These are phyloP conservation scores for Filobasidium floriforme DNA, from an alignment of 768 basidiomycete genomes.

Conservation along the genomic window DNA sequence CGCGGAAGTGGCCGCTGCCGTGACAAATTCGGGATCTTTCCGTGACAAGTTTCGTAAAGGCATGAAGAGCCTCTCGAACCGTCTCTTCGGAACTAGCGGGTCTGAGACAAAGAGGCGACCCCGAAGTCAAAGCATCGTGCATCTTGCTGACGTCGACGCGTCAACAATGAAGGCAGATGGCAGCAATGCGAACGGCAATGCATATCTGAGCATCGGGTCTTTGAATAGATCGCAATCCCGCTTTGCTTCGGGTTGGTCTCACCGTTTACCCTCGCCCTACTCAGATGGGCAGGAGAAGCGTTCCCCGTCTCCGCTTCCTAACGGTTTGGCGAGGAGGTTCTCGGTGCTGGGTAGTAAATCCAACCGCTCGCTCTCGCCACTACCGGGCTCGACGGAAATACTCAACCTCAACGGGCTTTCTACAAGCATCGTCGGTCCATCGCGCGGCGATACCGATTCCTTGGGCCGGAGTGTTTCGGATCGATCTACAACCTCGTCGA, in stretches of 20 bases:
- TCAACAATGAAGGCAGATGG: conserved; percentile 1
- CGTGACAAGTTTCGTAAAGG: conserved; percentile 39
- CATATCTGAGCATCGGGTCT: not conserved
- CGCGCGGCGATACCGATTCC: conserved; percentile 8
- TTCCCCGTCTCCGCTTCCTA: conserved; percentile 5
- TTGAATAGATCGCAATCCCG: conserved; percentile 13
- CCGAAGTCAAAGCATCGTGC: conserved; percentile 36
- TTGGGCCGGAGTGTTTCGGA: conserved; percentile 20
- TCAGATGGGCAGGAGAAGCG: not conserved
- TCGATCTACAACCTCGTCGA: conserved; percentile 19
- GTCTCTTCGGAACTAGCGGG: conserved; percentile 22
- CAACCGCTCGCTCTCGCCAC: conserved; percentile 13
- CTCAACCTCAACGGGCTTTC: not conserved
- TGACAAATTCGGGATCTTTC: conserved; percentile 38
- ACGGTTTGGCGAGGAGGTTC: conserved; percentile 8
- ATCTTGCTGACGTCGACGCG: conserved; percentile 13
- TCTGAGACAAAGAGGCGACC: conserved; percentile 26
- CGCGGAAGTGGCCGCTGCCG: conserved; percentile 64
- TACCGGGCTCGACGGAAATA: conserved; percentile 1
- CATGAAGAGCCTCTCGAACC: conserved; percentile 34
- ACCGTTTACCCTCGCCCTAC: conserved; percentile 7
- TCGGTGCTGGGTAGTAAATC: conserved; percentile 12
- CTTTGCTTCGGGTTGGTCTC: conserved; percentile 19
- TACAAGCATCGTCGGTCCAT: not conserved
- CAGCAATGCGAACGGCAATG: conserved; percentile 9